Conservation (phyloP, 1,139 yeast species). For the Geotrichum fermentans region DNA sequence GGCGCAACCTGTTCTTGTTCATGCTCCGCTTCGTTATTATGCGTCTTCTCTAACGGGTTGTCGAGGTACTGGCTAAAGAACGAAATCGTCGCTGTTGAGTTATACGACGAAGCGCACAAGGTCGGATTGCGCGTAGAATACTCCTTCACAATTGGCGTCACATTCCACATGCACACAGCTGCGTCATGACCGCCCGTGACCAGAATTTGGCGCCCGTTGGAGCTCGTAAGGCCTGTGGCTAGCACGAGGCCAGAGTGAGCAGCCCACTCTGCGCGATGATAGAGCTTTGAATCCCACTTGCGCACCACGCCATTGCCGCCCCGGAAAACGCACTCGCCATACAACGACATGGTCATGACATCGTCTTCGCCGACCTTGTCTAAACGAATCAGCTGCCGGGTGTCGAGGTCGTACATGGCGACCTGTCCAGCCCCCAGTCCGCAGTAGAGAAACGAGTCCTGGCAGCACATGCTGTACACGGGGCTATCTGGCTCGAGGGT, state of each 20-base stretch:
- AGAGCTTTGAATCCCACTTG: conserved; percentile 33
- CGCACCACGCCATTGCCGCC: conserved; percentile 39
- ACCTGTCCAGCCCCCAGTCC: conserved; percentile 71
- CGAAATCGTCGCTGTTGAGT: conserved; percentile 17
- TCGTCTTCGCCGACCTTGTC: conserved; percentile 43
- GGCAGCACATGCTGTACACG: conserved; percentile 60
- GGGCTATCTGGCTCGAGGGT: conserved; percentile 63
- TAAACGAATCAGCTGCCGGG: conserved; percentile 59
- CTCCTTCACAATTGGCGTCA: conserved; percentile 31
- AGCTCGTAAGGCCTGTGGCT: conserved; percentile 28
- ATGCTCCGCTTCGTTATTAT: background rate
- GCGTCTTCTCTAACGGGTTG: conserved; percentile 8
- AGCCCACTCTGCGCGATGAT: conserved; percentile 33
- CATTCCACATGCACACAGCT: conserved; percentile 56
- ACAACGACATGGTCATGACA: conserved; percentile 50
- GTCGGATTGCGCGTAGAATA: conserved; percentile 1
- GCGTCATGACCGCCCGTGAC: conserved; percentile 60
- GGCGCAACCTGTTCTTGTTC: conserved; percentile 14
- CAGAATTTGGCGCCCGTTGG: conserved; percentile 31
- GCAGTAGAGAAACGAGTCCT: conserved; percentile 66
- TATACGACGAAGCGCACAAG: conserved; percentile 20
- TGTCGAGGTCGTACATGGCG: conserved; percentile 78
- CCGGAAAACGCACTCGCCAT: conserved; percentile 49
- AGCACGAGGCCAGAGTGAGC: conserved; percentile 37
- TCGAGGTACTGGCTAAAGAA: conserved; percentile 9